Evolutionary conservation across 1,139 yeast species (phyloP).

Genomic region (Debaryomyces robertsiae): DNA sequence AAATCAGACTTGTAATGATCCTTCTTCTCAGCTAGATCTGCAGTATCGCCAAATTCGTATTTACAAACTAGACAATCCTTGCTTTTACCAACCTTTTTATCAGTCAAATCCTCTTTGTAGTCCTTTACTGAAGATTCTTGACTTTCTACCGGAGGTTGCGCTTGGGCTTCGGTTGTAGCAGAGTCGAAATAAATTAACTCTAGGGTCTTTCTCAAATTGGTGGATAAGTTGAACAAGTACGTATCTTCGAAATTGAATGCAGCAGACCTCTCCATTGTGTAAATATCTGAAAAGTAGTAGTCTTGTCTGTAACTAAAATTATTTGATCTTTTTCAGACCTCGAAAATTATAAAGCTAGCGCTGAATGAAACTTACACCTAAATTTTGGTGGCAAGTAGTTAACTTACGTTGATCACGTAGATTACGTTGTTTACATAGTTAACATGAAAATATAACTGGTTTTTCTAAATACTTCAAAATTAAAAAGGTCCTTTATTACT

Average conservation of each 20-base stretch:
- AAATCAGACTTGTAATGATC: constrained; percentile 64
- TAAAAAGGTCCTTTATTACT: constrained; percentile 1
- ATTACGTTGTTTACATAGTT: no score
- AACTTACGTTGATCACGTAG: no score
- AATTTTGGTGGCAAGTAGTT: no score
- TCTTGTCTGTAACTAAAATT: no score
- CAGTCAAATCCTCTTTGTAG: background rate
- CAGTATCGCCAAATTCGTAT: background rate
- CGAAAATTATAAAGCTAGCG: no score
- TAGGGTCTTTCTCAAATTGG: constrained; percentile 46
- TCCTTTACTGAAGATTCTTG: background rate
- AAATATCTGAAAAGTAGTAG: no score
- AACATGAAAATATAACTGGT: no score
- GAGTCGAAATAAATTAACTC: constrained; percentile 61
- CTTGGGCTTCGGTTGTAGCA: constrained; percentile 27
- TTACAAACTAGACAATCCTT: constrained; percentile 19
- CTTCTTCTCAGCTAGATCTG: constrained; percentile 29
- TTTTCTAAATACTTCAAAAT: background rate
- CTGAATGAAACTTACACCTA: no score
- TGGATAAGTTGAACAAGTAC: constrained; percentile 56
- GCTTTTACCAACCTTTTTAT: background rate
- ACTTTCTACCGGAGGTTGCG: constrained; percentile 10
- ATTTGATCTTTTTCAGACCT: no score
- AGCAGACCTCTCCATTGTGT: no score
- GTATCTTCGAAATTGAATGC: constrained; percentile 34